A percentile compares a stretch with the other conserved stretches of the same genome.
Evolutionary conservation across 2,329 filamentous ascomycete species (phyloP).

Genomic region (Colletotrichum sp.): DNA sequence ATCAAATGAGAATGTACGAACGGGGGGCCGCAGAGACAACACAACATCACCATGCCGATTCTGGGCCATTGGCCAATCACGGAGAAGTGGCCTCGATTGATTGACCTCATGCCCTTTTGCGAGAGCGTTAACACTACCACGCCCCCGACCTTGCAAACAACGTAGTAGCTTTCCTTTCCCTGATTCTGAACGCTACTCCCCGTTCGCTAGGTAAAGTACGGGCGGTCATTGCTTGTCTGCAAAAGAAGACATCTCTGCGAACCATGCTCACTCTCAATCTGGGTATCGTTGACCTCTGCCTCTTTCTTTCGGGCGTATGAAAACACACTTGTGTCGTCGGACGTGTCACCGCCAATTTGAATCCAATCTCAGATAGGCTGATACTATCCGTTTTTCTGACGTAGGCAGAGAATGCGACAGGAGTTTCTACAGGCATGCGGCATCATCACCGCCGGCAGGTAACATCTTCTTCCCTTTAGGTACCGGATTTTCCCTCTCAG

Average conservation of each 20-base stretch:
- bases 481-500: neutral
- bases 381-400: neutral
- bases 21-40: neutral
- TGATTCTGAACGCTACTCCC: neutral
- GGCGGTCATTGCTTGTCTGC: neutral
- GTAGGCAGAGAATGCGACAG: neutral
- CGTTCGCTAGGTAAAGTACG: neutral
- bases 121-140: neutral
- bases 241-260: neutral
- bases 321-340: neutral
- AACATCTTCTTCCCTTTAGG: neutral
- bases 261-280: neutral
- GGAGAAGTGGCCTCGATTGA: neutral
- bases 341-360: neutral
- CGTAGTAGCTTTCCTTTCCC: neutral
- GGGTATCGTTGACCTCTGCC: neutral
- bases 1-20: neutral
- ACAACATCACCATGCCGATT: neutral
- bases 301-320: neutral
- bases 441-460: neutral
- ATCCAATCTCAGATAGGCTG: neutral
- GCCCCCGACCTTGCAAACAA: neutral
- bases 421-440: neutral
- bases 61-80: neutral
- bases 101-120: constrained; percentile 9